Evolutionary conservation across 2,329 filamentous ascomycete genomes (phyloP).

Genomic region (Botrytis paeoniae): DNA sequence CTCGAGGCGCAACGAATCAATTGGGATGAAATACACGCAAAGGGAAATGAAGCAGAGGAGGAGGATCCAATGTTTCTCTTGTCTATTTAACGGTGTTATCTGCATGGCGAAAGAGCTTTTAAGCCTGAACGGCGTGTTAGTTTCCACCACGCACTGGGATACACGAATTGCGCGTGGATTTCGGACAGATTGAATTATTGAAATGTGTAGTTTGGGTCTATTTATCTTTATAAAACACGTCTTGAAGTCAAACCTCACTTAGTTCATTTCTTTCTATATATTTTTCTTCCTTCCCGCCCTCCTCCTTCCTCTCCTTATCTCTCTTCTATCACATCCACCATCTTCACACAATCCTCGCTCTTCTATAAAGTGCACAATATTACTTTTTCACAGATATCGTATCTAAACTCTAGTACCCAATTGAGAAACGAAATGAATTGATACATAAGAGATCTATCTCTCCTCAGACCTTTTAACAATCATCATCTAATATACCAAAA

Average conservation of each 20-base stretch:
- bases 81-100: background rate
- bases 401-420: too few relatives aligned
- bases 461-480: background rate
- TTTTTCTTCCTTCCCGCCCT: background rate
- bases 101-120: rapidly evolving
- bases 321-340: background rate
- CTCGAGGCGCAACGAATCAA: background rate
- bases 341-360: background rate
- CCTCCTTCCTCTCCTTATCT: background rate
- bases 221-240: background rate
- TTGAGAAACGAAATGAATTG: background rate
- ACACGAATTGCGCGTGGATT: background rate
- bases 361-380: background rate
- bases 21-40: background rate
- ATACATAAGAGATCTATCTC: background rate
- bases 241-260: background rate
- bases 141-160: background rate
- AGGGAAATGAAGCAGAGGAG: background rate
- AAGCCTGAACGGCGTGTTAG: rapidly evolving
- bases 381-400: background rate
- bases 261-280: background rate
- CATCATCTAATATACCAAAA: background rate
- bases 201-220: background rate
- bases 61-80: background rate
- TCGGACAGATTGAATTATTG: background rate